These are phyloP conservation scores for Mycena capillaripes DNA, from an alignment of 768 basidiomycete species.

Conservation along the genomic window DNA sequence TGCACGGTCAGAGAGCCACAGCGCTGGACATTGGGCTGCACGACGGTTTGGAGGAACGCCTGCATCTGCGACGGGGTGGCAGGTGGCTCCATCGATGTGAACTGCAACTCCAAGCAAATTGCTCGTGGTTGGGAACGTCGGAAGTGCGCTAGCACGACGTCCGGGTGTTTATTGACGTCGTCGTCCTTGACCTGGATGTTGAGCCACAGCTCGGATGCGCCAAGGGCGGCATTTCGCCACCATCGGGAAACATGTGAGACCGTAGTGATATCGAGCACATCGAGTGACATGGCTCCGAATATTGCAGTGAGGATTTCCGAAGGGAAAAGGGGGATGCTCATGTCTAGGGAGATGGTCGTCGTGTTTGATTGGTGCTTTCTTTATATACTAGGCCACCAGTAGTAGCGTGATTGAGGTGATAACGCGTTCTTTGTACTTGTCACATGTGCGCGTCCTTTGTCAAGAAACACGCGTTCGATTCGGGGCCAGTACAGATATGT, in stretches of 20 bases:
- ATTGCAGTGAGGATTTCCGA: conserved; percentile 12
- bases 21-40: conserved; percentile 18
- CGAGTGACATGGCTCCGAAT: background rate
- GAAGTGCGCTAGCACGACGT: conserved; percentile 13
- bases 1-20: conserved; percentile 10
- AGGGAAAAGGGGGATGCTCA: conserved; percentile 15
- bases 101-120: conserved; percentile 1
- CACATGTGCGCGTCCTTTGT: conserved; percentile 6
- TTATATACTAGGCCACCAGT: background rate
- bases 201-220: conserved; percentile 24
- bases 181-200: background rate
- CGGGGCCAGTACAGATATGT: too few species aligned
- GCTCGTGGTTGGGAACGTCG: conserved; percentile 10
- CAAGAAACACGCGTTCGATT: too few species aligned
- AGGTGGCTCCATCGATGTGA: background rate
- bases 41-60: conserved; percentile 11
- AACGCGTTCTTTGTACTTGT: background rate
- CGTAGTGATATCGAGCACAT: background rate
- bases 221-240: conserved; percentile 20
- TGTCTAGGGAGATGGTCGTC: background rate
- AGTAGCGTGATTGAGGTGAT: background rate
- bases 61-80: background rate
- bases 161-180: background rate
- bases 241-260: conserved; percentile 15
- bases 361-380: background rate